Percentiles rank a stretch among this genome's conserved stretches.
phyloP scores from a whole-genome alignment of 331 rosid species.

The Quercus tomentella region DNA sequence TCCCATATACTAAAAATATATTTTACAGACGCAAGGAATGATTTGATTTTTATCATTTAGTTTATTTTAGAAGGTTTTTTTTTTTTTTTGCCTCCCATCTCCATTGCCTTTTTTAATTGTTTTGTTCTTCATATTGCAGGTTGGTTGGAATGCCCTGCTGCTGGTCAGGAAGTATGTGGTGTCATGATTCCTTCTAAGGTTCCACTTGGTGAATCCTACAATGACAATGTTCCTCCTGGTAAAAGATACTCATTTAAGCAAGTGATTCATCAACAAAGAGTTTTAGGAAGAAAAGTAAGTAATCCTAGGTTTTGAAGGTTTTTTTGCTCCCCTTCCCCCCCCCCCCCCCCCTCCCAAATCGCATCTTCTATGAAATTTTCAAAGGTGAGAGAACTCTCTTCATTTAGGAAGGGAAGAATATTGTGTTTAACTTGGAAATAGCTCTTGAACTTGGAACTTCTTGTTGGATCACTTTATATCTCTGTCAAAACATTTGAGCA shows the following conservation, averaged over 20 bases:
- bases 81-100: neutral
- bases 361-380: neutral
- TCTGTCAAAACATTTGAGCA: neutral
- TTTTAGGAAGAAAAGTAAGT: constrained; percentile 79
- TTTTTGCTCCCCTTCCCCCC: neutral
- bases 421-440: neutral
- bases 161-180: constrained; percentile 65
- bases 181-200: constrained; percentile 89
- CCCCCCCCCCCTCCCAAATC: neutral
- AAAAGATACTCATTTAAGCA: constrained; percentile 96
- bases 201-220: constrained; percentile 78
- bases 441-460: neutral
- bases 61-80: neutral
- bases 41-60: neutral
- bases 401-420: neutral
- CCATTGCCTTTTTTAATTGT: neutral
- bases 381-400: neutral
- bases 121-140: constrained; percentile 48
- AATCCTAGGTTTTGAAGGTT: neutral
- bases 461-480: neutral
- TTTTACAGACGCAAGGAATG: neutral
- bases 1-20: neutral
- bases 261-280: constrained; percentile 92
- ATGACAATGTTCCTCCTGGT: constrained; percentile 78
- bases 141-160: constrained; percentile 92